phyloP scores from a whole-genome alignment of 2,329 filamentous ascomycete species.

The Monosporascus sp. region DNA sequence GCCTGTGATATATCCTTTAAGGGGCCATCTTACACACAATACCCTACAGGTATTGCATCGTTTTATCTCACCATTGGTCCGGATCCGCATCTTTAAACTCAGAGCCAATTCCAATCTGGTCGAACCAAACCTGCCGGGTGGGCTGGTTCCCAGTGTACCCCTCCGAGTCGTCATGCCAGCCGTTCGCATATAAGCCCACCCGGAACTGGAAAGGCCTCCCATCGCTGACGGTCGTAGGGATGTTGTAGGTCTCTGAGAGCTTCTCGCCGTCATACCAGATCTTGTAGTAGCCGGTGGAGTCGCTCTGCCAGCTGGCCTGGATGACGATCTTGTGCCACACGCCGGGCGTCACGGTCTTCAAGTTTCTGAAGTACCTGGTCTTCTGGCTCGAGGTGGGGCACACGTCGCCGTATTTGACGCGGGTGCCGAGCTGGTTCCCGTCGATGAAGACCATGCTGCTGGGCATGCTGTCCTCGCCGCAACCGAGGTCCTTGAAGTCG shows the following conservation, averaged over 20 bases:
- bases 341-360: conserved; percentile 35
- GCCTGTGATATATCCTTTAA: too few species aligned
- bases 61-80: not conserved
- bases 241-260: conserved; percentile 32
- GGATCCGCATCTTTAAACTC: conserved; percentile 34
- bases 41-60: not conserved
- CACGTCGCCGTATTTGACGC: conserved; percentile 35
- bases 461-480: conserved; percentile 42
- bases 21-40: not conserved
- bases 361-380: conserved; percentile 24
- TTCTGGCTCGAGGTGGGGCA: conserved; percentile 26
- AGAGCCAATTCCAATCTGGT: conserved; percentile 40
- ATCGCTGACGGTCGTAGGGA: conserved; percentile 41
- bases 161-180: conserved; percentile 36
- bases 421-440: conserved; percentile 35
- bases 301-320: conserved; percentile 38
- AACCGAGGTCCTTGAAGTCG: conserved; percentile 36
- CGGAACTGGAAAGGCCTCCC: conserved; percentile 38
- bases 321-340: conserved; percentile 42
- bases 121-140: conserved; percentile 43
- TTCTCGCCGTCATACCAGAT: conserved; percentile 42
- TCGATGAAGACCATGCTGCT: conserved; percentile 42
- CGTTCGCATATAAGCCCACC: conserved; percentile 45
- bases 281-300: conserved; percentile 37
- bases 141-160: conserved; percentile 32